phyloP scores from a whole-genome alignment of 164 flowering plant genomes.

The Stephania japonica region DNA sequence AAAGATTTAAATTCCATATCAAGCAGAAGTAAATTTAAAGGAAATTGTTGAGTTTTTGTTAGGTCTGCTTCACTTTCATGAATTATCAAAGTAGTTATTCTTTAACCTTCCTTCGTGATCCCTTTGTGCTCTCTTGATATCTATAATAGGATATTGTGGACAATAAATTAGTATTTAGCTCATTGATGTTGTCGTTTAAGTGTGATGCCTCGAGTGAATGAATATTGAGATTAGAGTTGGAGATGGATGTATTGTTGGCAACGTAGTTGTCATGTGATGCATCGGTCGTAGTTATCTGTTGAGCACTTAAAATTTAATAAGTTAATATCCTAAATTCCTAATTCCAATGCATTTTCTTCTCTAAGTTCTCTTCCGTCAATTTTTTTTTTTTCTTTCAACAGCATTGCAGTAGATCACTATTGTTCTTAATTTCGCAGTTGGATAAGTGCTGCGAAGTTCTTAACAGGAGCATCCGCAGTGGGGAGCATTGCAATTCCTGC shows the following conservation, averaged over 20 bases:
- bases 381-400: neutral
- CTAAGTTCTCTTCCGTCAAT: neutral
- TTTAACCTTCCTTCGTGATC: no score
- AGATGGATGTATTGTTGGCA: no score
- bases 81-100: no score
- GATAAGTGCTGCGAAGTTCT: constrained; percentile 76
- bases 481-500: constrained; percentile 97
- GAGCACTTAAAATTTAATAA: no score
- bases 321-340: no score
- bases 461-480: constrained; percentile 92
- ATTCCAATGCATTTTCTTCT: neutral
- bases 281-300: no score
- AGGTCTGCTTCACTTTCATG: neutral
- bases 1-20: neutral
- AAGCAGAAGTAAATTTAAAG: neutral
- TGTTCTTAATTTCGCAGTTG: constrained; percentile 20
- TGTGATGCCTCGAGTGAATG: neutral
- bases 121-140: no score
- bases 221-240: no score
- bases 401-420: neutral
- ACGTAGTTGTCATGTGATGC: no score
- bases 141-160: neutral
- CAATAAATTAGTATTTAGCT: neutral
- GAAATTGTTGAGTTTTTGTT: no score
- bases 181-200: neutral